Evolutionary conservation across 805 yeast genomes (phyloP), one percentile per base, ranked within the genome.

Genomic region (Candida vaughaniae): DNA sequence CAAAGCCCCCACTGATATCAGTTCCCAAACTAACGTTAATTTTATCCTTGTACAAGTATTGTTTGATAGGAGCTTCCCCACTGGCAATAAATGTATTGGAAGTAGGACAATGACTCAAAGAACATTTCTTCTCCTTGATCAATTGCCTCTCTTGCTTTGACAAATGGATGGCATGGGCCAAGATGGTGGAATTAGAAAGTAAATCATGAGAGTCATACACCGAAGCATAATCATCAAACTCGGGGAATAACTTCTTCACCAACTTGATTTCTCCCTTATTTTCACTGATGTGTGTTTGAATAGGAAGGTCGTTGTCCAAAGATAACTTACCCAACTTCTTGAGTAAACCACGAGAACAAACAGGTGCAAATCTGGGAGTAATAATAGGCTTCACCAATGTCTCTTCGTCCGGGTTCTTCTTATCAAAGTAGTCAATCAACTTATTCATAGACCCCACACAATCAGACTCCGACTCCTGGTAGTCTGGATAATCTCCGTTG

Each of bases 291-390:
- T 91, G 99, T 0, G 97, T 88, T 62, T 91, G 99, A 26, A 86
- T 75, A 16, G 86, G 91, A 23, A 85, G 63, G 23, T 74, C 55
- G 5, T 66, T 48, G 16, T 59, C 49, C n/a, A 80, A 69, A 11
- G 62, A 49, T 17, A 84, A 55, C 5, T 71, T 58, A 3, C 95
- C 95, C 37, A 90, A 66, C 69, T 77, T 71, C 6, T 53, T 52
- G 65, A 91, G 62, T 25, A 87, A 64, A 33, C 77, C 73, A 16
- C 75, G 63, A 3, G 87, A 70, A 54, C 97, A 91, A 14, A 85
- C 77, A 2, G 95, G 95, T 0, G 98, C 98, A 66, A 91, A 91
- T 40, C 99, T 66, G 6, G 99, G 98, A 2, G 98, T 91, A 8
- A 91, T 48, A 10, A 90, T 80, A 0, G 98, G 95, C 34, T 73